phyloP scores from a whole-genome alignment of 345 rosid genomes.

The Xanthoceras sorbifolium region DNA sequence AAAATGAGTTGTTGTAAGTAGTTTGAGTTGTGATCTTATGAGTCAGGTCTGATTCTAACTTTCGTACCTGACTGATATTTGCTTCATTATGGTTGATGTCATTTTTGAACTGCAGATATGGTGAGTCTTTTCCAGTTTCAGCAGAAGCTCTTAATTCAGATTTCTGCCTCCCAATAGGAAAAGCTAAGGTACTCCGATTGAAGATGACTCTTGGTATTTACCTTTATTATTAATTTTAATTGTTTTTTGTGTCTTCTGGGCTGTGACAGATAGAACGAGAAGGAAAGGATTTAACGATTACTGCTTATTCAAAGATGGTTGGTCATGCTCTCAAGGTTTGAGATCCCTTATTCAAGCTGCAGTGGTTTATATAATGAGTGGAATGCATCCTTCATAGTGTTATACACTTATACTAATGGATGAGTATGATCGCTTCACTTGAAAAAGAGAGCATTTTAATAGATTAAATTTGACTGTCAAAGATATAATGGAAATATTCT shows the following conservation, averaged over 20 bases:
- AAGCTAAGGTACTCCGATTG: slow-evolving; percentile 69
- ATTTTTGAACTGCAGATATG: slow-evolving; percentile 56
- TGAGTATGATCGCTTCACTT: neutral
- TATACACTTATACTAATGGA: neutral
- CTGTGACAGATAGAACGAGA: slow-evolving; percentile 73
- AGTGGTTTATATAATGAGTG: neutral
- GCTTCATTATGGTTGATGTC: neutral
- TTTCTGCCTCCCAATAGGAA: slow-evolving; percentile 91
- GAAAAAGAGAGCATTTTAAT: too few relatives aligned
- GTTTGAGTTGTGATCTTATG: slow-evolving; percentile 3
- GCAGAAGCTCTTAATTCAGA: slow-evolving; percentile 88
- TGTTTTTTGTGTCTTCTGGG: neutral
- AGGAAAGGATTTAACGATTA: slow-evolving; percentile 89
- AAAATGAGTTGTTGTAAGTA: slow-evolving; percentile 90
- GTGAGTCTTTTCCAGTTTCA: slow-evolving; percentile 92
- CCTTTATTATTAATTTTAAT: neutral
- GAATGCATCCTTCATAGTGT: neutral
- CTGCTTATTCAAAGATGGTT: slow-evolving; percentile 85
- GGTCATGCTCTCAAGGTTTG: slow-evolving; percentile 84
- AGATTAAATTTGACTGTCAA: neutral
- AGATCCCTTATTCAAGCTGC: slow-evolving; percentile 1
- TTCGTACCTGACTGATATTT: neutral
- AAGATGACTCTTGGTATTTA: neutral
- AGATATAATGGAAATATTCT: neutral
- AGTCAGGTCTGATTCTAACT: neutral